phyloP scores from a whole-genome alignment of 2,329 filamentous ascomycete species.

The Pseudocercospora pini-densiflorae region DNA sequence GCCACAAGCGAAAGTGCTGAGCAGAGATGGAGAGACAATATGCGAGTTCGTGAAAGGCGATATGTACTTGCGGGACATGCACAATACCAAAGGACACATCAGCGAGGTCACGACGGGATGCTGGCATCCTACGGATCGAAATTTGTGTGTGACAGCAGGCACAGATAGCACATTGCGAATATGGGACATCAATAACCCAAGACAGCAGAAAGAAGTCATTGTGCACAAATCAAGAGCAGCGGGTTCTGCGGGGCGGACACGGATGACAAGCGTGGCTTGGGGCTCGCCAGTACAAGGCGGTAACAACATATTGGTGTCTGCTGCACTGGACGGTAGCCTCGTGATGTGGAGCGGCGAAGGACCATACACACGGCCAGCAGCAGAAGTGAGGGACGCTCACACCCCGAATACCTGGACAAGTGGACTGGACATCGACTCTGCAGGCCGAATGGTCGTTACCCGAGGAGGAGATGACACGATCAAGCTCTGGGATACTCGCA shows the following conservation, averaged over 20 bases:
- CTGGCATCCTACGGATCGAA: conserved; percentile 87
- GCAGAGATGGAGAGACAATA: conserved; percentile 82
- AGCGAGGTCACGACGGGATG: conserved; percentile 87
- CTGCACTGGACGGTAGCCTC: conserved; percentile 85
- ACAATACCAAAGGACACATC: conserved; percentile 96
- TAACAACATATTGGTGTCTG: conserved; percentile 76
- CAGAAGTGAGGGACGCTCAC: conserved; percentile 85
- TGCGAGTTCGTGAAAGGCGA: conserved; percentile 95
- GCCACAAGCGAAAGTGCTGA: conserved; percentile 86
- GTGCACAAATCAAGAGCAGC: conserved; percentile 93
- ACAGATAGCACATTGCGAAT: conserved; percentile 95
- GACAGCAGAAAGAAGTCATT: conserved; percentile 89
- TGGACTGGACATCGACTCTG: conserved; percentile 85
- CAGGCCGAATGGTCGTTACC: conserved; percentile 88
- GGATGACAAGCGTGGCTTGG: conserved; percentile 95
- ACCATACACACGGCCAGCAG: conserved; percentile 79
- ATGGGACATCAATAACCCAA: conserved; percentile 93
- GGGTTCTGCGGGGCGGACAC: conserved; percentile 84
- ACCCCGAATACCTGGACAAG: conserved; percentile 85
- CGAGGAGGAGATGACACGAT: conserved; percentile 89
- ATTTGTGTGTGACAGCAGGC: conserved; percentile 85
- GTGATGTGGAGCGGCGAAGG: conserved; percentile 92
- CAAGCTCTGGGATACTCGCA: conserved; percentile 96
- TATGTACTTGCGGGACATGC: conserved; percentile 97
- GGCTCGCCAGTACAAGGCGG: conserved; percentile 75